Percentiles rank a stretch among this genome's conserved stretches.
Conservation (phyloP, 306 rosid genomes). For the Prunus armeniaca region DNA sequence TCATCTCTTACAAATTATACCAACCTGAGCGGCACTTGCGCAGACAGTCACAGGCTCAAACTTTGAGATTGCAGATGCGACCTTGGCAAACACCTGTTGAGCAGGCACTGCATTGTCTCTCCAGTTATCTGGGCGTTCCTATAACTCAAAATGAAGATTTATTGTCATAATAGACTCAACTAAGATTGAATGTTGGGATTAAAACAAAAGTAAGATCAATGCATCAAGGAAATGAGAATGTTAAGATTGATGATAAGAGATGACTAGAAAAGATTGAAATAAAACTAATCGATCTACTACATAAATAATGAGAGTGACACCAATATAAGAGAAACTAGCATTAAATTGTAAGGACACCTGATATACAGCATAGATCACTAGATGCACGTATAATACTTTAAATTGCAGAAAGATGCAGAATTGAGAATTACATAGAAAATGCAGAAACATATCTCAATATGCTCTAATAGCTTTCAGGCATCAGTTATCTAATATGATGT, state of each 20-base stretch:
- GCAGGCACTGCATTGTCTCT: slow-evolving; percentile 59
- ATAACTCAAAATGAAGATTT: slow-evolving; percentile 22
- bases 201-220: not conserved
- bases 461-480: not conserved
- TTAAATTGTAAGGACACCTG: not conserved
- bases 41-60: slow-evolving; percentile 85
- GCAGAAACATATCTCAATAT: not conserved
- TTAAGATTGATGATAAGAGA: not conserved
- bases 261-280: not conserved
- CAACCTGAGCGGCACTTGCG: slow-evolving; percentile 61
- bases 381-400: not conserved
- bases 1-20: slow-evolving; percentile 12
- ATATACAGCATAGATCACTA: not conserved
- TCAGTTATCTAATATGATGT: too few species aligned
- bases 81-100: slow-evolving; percentile 54
- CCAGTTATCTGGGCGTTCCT: slow-evolving; percentile 97
- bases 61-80: slow-evolving; percentile 74
- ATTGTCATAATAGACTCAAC: not conserved
- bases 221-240: not conserved
- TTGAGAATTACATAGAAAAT: not conserved
- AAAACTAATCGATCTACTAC: not conserved
- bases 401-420: too few species aligned
- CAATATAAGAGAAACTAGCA: not conserved
- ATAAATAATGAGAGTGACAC: not conserved
- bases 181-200: not conserved